Percentiles rank a stretch among this genome's conserved stretches.
These are phyloP conservation scores for Solanum sitiens DNA, from an alignment of 257 asterid species.

Conservation along the genomic window DNA sequence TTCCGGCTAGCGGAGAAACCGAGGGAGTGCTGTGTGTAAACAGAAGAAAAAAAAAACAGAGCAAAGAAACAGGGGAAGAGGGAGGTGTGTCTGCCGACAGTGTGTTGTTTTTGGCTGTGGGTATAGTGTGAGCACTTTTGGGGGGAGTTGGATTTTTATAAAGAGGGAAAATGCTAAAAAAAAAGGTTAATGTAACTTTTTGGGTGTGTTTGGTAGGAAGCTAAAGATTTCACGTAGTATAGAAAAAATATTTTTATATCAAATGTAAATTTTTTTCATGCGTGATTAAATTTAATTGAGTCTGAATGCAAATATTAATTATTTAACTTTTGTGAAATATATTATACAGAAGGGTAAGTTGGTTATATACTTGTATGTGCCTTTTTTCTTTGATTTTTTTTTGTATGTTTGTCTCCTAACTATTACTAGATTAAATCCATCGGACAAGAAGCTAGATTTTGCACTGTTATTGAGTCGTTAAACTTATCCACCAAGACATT, in stretches of 20 bases:
- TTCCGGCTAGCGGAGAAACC: constrained; percentile 42
- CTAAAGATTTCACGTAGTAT: no score
- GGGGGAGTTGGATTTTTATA: background rate
- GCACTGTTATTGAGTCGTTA: no score
- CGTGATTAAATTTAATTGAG: rapidly evolving
- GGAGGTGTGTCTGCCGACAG: constrained; percentile 33
- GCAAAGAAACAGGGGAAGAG: background rate
- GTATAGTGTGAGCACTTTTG: background rate
- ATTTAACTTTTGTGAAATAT: background rate
- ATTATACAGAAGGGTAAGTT: no score
- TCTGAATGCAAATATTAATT: rapidly evolving
- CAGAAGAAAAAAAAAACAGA: background rate
- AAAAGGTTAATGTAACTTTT: background rate
- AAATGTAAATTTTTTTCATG: rapidly evolving
- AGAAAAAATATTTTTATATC: background rate
- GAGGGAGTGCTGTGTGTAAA: constrained; percentile 7
- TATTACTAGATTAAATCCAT: no score
- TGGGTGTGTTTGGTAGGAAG: background rate
- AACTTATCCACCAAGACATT: no score
- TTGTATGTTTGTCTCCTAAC: background rate
- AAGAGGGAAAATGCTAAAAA: background rate
- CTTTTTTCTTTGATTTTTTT: no score
- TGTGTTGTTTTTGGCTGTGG: background rate
- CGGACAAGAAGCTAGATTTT: background rate
- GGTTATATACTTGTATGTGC: no score